Evolutionary conservation across 306 rosid species (phyloP), one percentile per base, ranked within the genome.

Genomic region (Corylus avellana): DNA sequence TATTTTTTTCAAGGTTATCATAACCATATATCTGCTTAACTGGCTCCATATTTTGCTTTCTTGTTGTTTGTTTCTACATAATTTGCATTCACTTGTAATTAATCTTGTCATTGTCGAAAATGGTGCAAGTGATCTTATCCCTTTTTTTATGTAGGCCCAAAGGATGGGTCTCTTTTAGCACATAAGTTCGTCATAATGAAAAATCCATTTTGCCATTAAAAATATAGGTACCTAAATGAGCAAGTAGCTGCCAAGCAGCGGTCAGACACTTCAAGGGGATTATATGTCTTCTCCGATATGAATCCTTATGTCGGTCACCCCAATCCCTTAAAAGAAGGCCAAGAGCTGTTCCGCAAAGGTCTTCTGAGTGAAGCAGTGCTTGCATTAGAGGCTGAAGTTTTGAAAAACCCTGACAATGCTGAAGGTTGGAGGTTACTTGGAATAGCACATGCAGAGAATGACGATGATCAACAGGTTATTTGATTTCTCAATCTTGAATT

Each of bases 381-480:
- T 75, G 99, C 99, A 66, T 88, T 96, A 85, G 99, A 96, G 88
- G 99, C 99, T 50, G 99, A 96, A 85, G 98, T 96, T 79, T 53
- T 96, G 87, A 96, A 93, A 91, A 96, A 88, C 87, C 97, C 97
- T 76, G 97, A 96, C 8, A 93, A 91, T 82, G 89, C 97, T 56
- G 98, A 96, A 88, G 98, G 98, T 69, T 96, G 99, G 99, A 93
- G 99, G 83, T 87, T 96, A 56, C 96, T 96, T 82, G 99, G 99
- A 83, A 90, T 96, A 84, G 96, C 99, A 62, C 98, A 96, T 82
- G 99, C 99, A 54, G 99, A 96, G 86, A 96, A 93, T 71, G 99
- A 96, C 64, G 99, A 96, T 87, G 99, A 96, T 85, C 98, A 93
- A 73, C 99, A 96, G 99, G 99, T 90, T 79, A 71, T 66, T 70